Evolutionary conservation across 192 early-diverging fungal genomes (phyloP).

Genomic region (Piromyces sp.): DNA sequence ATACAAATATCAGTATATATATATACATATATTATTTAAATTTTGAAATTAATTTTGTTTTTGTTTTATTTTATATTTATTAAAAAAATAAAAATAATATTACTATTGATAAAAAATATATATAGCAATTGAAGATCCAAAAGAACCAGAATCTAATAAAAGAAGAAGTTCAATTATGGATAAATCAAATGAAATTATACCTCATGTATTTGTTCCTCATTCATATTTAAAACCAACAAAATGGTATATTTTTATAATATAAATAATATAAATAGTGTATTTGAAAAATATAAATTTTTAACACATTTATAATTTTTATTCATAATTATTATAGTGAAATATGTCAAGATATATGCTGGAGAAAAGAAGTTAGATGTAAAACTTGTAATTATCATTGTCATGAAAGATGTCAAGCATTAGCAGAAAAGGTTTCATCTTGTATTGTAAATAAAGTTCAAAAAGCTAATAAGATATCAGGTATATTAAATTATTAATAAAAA

Average conservation of each 20-base stretch:
- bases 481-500: no score
- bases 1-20: no score
- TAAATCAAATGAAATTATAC: neutral
- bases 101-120: no score
- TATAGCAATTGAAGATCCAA: neutral
- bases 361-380: neutral
- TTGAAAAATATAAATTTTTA: no score
- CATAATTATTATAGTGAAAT: neutral
- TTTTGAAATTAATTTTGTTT: no score
- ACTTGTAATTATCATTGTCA: neutral
- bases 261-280: no score
- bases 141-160: neutral
- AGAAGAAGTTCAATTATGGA: neutral
- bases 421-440: neutral
- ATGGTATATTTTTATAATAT: neutral
- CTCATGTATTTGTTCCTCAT: neutral
- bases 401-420: neutral
- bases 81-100: no score
- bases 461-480: neutral
- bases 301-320: no score
- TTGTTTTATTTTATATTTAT: no score
- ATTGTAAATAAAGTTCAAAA: neutral
- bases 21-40: no score
- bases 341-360: neutral
- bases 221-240: neutral